Conservation (phyloP, 164 flowering plant genomes). For the Piper betle region DNA sequence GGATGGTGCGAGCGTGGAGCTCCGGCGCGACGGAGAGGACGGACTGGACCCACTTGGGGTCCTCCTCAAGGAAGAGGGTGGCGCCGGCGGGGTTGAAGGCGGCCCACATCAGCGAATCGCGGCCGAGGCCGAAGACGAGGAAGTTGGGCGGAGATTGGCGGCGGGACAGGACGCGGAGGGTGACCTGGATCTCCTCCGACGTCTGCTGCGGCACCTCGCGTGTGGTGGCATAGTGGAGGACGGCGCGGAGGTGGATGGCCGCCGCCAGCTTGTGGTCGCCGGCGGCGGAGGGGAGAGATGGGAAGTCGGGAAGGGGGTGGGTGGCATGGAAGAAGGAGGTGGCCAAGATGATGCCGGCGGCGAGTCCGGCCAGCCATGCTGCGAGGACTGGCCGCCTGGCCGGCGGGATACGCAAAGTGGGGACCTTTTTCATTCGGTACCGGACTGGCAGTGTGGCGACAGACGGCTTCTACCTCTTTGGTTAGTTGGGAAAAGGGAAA, state of each 20-base stretch:
- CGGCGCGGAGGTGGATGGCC: slow-evolving; percentile 10
- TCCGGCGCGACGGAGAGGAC: slow-evolving; percentile 36
- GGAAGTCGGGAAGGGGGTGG: slow-evolving; percentile 8
- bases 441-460: too few relatives aligned
- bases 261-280: not conserved
- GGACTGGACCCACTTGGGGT: slow-evolving; percentile 46
- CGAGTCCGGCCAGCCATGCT: slow-evolving; percentile 9
- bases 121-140: slow-evolving; percentile 38
- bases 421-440: not conserved
- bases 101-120: slow-evolving; percentile 35
- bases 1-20: slow-evolving; percentile 35
- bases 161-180: slow-evolving; percentile 19
- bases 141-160: slow-evolving; percentile 24
- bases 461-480: too few relatives aligned
- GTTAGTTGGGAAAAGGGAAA: too few relatives aligned
- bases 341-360: slow-evolving; percentile 13
- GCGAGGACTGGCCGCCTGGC: not conserved
- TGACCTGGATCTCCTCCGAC: slow-evolving; percentile 15
- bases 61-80: slow-evolving; percentile 53
- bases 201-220: slow-evolving; percentile 22
- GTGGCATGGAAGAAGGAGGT: slow-evolving; percentile 5
- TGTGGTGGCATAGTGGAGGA: slow-evolving; percentile 34
- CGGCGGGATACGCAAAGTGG: slow-evolving; percentile 1
- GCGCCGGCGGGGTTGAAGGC: slow-evolving; percentile 26
- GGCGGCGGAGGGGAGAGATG: not conserved